Evolutionary conservation across 345 rosid genomes (phyloP), one percentile per base, ranked within the genome.

Genomic region (Sonneratia alba): DNA sequence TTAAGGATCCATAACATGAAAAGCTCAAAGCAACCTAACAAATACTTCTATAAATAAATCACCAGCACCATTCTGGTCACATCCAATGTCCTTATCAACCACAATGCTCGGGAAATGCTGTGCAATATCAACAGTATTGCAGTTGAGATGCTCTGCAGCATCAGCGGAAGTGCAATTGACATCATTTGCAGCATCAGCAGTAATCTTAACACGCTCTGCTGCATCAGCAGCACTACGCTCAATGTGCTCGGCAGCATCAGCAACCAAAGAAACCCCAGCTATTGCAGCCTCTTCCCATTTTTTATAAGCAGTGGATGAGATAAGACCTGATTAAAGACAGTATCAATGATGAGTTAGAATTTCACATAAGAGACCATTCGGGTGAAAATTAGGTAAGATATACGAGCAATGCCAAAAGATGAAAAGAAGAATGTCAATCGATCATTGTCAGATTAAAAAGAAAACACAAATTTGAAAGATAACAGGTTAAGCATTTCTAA

Each of bases 231-330:
- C 77, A 36, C 86, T 75, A 73, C 88, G 88, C 80, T 96, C 98
- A 79, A 96, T 80, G 83, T 96, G 99, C 80, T 90, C 99, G 74
- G 99, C 98, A 78, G 99, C 99, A 79, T 92, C 98, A 73, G 99
- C 99, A 79, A 92, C 99, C 84, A 96, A 83, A 70, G 99, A 92
- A 83, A 92, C 99, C 72, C 99, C 99, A 79, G 96, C 98, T 72
- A 89, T 92, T 49, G 98, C 99, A 78, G 98, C 98, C 81, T 87
- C 86, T 86, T 96, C 99, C 99, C 99, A 96, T 77, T 87, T 92
- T 77, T 79, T 89, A 74, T 88, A 96, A 70, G 94, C 93, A 72
- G 87, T 85, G 73, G 94, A 78, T 27, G 86, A 83, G 75, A 74
- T 59, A 73, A 74, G 73, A 79, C 83, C 85, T 80, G 78, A 64